Conservation (phyloP, 2,329 filamentous ascomycete genomes). For the Xylaria sp. region DNA sequence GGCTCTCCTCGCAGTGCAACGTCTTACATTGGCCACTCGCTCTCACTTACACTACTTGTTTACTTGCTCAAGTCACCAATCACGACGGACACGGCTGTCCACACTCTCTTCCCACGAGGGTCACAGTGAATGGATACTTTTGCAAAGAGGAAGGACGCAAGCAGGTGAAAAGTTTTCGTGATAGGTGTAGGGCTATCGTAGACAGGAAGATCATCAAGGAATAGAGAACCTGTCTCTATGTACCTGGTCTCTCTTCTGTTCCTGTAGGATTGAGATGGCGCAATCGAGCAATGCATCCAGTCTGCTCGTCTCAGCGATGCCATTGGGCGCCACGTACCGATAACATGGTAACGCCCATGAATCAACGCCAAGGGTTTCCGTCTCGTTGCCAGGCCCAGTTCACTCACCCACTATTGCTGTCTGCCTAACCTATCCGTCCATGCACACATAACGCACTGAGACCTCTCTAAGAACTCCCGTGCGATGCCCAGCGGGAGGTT, state of each 20-base stretch:
- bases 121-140: neutral
- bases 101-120: conserved; percentile 2
- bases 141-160: neutral
- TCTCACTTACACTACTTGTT: neutral
- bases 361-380: neutral
- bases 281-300: neutral
- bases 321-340: conserved; percentile 18
- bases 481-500: too few species aligned
- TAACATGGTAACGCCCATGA: conserved; percentile 14
- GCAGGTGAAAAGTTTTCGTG: neutral
- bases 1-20: neutral
- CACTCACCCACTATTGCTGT: too few species aligned
- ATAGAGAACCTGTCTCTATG: neutral
- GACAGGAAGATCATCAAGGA: conserved; percentile 2
- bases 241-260: too few species aligned
- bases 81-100: conserved; percentile 13
- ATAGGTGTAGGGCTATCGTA: conserved; percentile 4
- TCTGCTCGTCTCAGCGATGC: neutral
- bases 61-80: conserved; percentile 1
- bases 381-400: too few species aligned
- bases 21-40: neutral
- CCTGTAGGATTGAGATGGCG: conserved; percentile 9
- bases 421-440: too few species aligned
- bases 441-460: too few species aligned
- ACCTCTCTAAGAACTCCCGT: too few species aligned